Base-by-base conservation (phyloP, 805 yeast species). In the Yamadazyma sp. region DNA sequence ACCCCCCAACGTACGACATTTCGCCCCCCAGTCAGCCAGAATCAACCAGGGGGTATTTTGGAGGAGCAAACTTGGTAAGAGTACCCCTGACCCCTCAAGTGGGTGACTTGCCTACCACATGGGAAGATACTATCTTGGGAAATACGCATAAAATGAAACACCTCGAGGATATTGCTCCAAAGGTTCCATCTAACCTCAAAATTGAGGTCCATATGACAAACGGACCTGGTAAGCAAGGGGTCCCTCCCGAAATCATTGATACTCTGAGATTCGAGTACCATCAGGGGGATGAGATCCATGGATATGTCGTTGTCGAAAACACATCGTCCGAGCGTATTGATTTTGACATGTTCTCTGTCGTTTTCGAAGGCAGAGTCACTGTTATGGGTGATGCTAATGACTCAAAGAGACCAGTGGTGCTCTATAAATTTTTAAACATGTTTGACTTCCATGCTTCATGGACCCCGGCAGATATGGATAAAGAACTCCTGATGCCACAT, bases 391-490 rank as follows among this genome's bases (percentile, higher is more conserved):
- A 48, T 26, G 10, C 13, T 2, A 33, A 31, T 32, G 37, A 48
- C 37, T 9, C 33, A 19, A 16, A 44, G 28, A 41, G 37, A 21
- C 44, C 45, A 5, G 31, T 47, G 18, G 50, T 47, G 10, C 42
- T 49, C 23, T 57, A 57, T 30, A 63, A 63, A 25, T 68, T 63
- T 41, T 48, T 67, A 34, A 62, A 62, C 36, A 65, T 67, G 71
- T 64, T 60, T 45, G 73, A 67, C 41, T 66, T 59, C 46, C 55
- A 56, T 31, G 73, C 71, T 0, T 61, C 66, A n/a, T 67, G 70
- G 70, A 62, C 63, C 38, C 62, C 58, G 41, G 64, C 59, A 0
- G 46, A 43, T 32, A 41, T 63, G 18, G 32, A 29, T 12, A 11
- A 35, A 6, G 28, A 22, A 16, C 18, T 32, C 11, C 20, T 12